Evolutionary conservation across 805 yeast genomes (phyloP).

Genomic region (Starmerella sp.): DNA sequence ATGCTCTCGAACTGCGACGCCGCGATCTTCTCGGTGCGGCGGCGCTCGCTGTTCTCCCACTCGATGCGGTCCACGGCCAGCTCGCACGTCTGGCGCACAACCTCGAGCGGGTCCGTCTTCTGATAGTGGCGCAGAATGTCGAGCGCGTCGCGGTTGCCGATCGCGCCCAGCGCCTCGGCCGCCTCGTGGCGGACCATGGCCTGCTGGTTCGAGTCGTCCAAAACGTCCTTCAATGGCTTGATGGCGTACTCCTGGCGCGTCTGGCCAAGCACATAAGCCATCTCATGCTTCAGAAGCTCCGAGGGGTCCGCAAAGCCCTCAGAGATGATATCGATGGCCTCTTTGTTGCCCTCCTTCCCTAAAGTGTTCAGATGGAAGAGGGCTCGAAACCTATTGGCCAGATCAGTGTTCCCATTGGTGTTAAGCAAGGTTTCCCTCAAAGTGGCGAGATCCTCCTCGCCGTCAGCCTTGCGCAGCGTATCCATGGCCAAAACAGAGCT

Average conservation of each 20-base stretch:
- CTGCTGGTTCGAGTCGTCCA: slow-evolving; percentile 51
- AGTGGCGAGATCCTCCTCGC: slow-evolving; percentile 18
- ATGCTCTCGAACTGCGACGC: slow-evolving; percentile 71
- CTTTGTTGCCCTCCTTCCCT: slow-evolving; percentile 58
- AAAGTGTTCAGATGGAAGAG: slow-evolving; percentile 78
- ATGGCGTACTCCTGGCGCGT: slow-evolving; percentile 75
- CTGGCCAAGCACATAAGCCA: slow-evolving; percentile 94
- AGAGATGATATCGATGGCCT: slow-evolving; percentile 73
- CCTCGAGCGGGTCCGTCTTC: slow-evolving; percentile 66
- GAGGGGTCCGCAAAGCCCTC: slow-evolving; percentile 71
- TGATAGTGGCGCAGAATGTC: slow-evolving; percentile 52
- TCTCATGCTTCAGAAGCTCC: slow-evolving; percentile 91
- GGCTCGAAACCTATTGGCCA: slow-evolving; percentile 88
- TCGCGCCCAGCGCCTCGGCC: slow-evolving; percentile 96
- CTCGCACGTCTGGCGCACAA: slow-evolving; percentile 95
- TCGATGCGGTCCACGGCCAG: slow-evolving; percentile 88
- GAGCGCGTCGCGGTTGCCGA: slow-evolving; percentile 69
- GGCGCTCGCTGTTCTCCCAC: slow-evolving; percentile 70
- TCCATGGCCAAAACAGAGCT: slow-evolving; percentile 19
- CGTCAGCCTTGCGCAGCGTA: slow-evolving; percentile 23
- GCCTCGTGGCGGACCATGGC: slow-evolving; percentile 99
- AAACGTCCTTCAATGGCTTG: slow-evolving; percentile 59
- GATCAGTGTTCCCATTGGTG: slow-evolving; percentile 47
- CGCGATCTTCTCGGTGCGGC: slow-evolving; percentile 60
- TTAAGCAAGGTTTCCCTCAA: slow-evolving; percentile 26